phyloP scores from a whole-genome alignment of 768 basidiomycete species.

The Lactarius hengduanensis region DNA sequence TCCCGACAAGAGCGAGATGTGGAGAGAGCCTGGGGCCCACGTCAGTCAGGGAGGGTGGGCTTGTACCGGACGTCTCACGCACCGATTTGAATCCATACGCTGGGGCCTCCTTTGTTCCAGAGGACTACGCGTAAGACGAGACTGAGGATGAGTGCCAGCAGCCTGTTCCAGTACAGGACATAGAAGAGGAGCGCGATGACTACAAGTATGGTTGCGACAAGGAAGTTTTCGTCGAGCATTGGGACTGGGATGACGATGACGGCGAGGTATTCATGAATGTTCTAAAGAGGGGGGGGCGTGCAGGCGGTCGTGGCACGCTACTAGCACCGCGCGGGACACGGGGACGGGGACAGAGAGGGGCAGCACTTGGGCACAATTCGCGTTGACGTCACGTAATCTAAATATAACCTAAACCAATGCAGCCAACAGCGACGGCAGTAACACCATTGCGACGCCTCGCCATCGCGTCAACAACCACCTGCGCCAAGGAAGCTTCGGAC shows the following conservation, averaged over 20 bases:
- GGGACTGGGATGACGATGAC: not conserved
- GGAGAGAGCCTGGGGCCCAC: conserved; percentile 67
- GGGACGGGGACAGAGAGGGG: not conserved
- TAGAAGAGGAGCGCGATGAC: conserved; percentile 61
- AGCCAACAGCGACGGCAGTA: conserved; percentile 31
- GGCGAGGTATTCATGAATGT: conserved; percentile 3
- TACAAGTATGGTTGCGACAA: conserved; percentile 61
- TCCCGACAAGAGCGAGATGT: conserved; percentile 85
- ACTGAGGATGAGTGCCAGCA: conserved; percentile 68
- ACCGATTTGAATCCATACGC: conserved; percentile 86
- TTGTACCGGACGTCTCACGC: conserved; percentile 27
- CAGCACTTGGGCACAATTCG: not conserved
- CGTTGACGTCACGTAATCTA: not conserved
- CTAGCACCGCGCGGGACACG: not conserved
- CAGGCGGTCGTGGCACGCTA: not conserved
- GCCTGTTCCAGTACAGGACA: conserved; percentile 90
- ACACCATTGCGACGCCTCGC: conserved; percentile 64
- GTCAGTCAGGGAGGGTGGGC: conserved; percentile 3
- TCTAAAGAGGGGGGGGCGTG: not conserved
- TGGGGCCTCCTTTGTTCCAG: conserved; percentile 77
- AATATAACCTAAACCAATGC: conserved; percentile 12
- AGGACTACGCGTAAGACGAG: conserved; percentile 64
- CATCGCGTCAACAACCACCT: conserved; percentile 69
- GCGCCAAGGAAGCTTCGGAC: conserved; percentile 63
- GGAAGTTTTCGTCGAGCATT: conserved; percentile 60